Conservation (phyloP, 176 grass and related monocot genomes). For the Stipa capillata region DNA sequence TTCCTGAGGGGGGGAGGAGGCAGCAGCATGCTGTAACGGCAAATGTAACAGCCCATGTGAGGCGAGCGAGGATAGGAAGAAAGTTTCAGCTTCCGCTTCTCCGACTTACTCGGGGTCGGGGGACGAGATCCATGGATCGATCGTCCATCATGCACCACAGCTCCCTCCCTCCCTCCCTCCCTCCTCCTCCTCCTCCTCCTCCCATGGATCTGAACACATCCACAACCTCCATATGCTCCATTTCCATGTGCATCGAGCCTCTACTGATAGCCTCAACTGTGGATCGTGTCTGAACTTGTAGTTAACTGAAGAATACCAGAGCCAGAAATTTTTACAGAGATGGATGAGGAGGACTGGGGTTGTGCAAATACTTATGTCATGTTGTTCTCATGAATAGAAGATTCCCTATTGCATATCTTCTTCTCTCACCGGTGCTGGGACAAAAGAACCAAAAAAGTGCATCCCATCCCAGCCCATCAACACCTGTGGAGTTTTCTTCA, state of each 20-base stretch:
- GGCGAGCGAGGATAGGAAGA: background rate
- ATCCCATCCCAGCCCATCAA: background rate
- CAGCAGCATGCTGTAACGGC: background rate
- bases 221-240: background rate
- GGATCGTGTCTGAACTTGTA: background rate
- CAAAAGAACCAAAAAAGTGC: constrained; percentile 33
- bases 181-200: background rate
- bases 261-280: too few species aligned
- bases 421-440: constrained; percentile 1
- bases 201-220: background rate
- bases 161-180: background rate
- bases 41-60: constrained; percentile 28
- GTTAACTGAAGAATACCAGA: background rate
- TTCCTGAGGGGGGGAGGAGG: background rate
- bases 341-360: background rate
- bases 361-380: background rate
- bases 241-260: too few species aligned
- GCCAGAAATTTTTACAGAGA: background rate
- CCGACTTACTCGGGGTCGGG: background rate
- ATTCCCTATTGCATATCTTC: constrained; percentile 14
- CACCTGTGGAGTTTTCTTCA: background rate
- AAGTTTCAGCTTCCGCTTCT: constrained; percentile 9
- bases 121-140: background rate
- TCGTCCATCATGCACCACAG: background rate
- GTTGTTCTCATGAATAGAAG: constrained; percentile 44